Conservation (phyloP, 768 basidiomycete species). For the Pleurotus citrinopileatus region DNA sequence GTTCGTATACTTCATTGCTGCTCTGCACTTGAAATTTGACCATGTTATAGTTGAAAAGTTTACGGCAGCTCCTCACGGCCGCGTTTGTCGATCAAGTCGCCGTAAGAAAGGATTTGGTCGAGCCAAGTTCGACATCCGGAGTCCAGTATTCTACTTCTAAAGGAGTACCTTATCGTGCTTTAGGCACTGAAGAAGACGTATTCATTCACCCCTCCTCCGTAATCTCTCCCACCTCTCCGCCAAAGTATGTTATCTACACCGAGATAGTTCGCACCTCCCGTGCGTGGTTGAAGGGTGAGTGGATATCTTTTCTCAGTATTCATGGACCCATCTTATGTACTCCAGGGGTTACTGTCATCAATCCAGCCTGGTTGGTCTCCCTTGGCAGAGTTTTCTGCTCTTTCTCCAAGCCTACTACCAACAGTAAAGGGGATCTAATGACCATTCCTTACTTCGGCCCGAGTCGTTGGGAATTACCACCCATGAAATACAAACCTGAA, state of each 20-base stretch:
- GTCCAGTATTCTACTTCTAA: slow-evolving; percentile 71
- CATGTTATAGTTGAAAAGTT: slow-evolving; percentile 69
- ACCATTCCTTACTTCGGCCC: slow-evolving; percentile 84
- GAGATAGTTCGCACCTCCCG: slow-evolving; percentile 77
- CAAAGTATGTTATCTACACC: slow-evolving; percentile 83
- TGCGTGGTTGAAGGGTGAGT: slow-evolving; percentile 78
- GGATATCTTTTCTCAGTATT: neutral
- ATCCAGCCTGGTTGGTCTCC: slow-evolving; percentile 56
- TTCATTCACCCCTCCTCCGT: slow-evolving; percentile 92
- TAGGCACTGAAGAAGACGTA: slow-evolving; percentile 82
- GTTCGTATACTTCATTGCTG: slow-evolving; percentile 31
- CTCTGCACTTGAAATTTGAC: slow-evolving; percentile 10
- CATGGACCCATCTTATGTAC: neutral
- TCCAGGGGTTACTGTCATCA: slow-evolving; percentile 2
- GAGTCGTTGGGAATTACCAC: slow-evolving; percentile 84
- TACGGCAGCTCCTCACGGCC: slow-evolving; percentile 84
- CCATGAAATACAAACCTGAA: slow-evolving; percentile 38
- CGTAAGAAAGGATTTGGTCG: slow-evolving; percentile 79
- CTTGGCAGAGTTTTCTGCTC: slow-evolving; percentile 83
- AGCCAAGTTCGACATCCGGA: slow-evolving; percentile 55
- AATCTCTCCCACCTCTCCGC: slow-evolving; percentile 63
- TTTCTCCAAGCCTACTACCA: slow-evolving; percentile 83
- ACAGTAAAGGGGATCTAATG: slow-evolving; percentile 63
- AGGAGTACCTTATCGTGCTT: slow-evolving; percentile 79
- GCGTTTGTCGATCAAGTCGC: slow-evolving; percentile 97